Evolutionary conservation across 129 eudicot genomes (phyloP), one percentile per base, ranked within the genome.

Genomic region (Helichrysum umbraculigerum): DNA sequence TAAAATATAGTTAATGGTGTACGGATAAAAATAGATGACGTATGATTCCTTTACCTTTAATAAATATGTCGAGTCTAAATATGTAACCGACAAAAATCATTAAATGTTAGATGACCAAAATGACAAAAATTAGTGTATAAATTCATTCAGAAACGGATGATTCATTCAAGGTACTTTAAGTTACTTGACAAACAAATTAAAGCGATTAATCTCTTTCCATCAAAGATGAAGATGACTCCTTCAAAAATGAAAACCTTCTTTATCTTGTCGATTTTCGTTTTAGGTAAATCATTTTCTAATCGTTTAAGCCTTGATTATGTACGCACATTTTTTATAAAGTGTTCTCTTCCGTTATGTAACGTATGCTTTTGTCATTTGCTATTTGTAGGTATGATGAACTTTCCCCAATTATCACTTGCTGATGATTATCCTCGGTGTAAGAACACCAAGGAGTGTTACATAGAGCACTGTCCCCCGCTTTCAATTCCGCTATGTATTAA

Each of bases 371-470:
- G 33, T 32, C 4, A 5, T 32, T 19, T 37, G 34, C 5, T 19
- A 1, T 15, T 19, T 66, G 30, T 14, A 67, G 71, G 54, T 67
- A 6, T 37, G 54, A 1, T 37, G 8, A 67, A 37, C 17, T 67
- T 67, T 35, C 54, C 8, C 7, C 71, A 67, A 67, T 47, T 37
- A 35, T n/a, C 32, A 0, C n/a, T 17, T 2, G 71, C 71, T 4
- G 33, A 67, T 37, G 54, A 67, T 67, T 67, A 67, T 37, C 54
- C 71, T 67, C 54, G 54, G 7, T 67, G 71, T 37, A 9, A 37
- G 0, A 37, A 1, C 3, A 6, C 3, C 9, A 19, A 19, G 37
- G 71, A 67, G 3, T 67, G 54, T 35, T 33, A 66, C 2, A 14
- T 0, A 3, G 6, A 3, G 0, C 0, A 0, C 19, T 67, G 54